Evolutionary conservation across 1,284 basidiomycete species (phyloP), one percentile per base, ranked within the genome.

Genomic region (Fomitopsis palustris): DNA sequence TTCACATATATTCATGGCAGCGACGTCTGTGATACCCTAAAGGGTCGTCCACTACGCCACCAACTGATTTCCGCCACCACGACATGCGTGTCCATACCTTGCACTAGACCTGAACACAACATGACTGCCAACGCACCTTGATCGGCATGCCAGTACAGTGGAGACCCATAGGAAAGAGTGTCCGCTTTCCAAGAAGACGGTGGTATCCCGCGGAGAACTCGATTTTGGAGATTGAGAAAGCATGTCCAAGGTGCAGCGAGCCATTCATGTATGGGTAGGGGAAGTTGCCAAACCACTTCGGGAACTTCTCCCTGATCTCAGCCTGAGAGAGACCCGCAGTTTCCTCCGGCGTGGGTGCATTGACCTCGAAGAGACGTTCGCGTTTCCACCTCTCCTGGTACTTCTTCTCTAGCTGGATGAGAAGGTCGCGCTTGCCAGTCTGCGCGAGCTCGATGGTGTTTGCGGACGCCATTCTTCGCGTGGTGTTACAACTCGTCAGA

Each of bases 211-310:
- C 90, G 1, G 90, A 88, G 69, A 99, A 99, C 75, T 99, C 97
- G 73, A 98, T 91, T 80, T 99, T 99, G 62, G 94, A 96, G 75
- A 99, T 93, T 43, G 96, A 96, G 77, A 99, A 99, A 0, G 93
- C 96, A 77, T 99, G 97, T 43, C 97, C 97, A 37, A 99, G 82
- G 75, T 99, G 97, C 66, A 99, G 83, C 64, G 91, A 92, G 54
- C 97, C 97, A 74, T 99, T 99, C 95, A 98, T 98, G 82, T 99
- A 99, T 2, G 95, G 92, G 77, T 83, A 96, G 29, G 96, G 95
- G 74, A 92, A 96, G 74, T 88, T 98, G 58, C 95, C 96, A 70
- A 98, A 93, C 94, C 95, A 98, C 78, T 98, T 99, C 37, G 95
- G 96, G 73, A 87, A 86, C 77, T 90, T 88, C 66, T 87, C 77